Base-by-base conservation (phyloP, 768 basidiomycete genomes). In the Lactarius deliciosus region DNA sequence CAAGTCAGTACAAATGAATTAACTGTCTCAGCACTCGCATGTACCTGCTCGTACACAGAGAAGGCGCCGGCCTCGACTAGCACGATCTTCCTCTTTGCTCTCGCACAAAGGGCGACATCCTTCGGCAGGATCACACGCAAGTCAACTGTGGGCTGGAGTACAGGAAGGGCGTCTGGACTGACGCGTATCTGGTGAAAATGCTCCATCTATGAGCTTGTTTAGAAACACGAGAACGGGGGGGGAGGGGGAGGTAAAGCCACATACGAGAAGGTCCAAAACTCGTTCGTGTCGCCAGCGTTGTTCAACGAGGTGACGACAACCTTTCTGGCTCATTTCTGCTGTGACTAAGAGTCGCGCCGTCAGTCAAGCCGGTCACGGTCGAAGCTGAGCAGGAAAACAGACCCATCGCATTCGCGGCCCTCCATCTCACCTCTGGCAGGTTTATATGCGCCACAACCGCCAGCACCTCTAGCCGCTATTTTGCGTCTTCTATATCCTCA, bases 201-300 rank as follows among this genome's bases (percentile, higher is more conserved):
- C 74, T 97, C 92, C 94, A 97, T 97, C 90, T 95, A 73, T 8
- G 47, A 10, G n/a, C 22, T 40, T 32, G 59, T 36, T 55, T n/a
- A 25, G 25, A 15, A 57, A 34, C 45, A 0, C 5, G 28, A 36
- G 22, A 25, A 47, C 11, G 11, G n/a, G 58, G 20, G 18, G 25
- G n/a, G n/a, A n/a, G n/a, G n/a, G n/a, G n/a, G n/a, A n/a, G n/a
- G 1, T 10, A 32, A 25, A 15, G 16, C 3, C 20, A 34, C 88
- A 54, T 63, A 94, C 94, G 75, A 98, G 79, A 43, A 94, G 79
- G 74, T 97, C 95, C 41, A 97, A 79, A 34, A 82, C 82, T 2
- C 94, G 96, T 55, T 92, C 86, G 60, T 88, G 88, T 64, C 92
- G 82, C 96, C 94, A 98, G 71, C 83, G 82, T 71, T 90, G 85